A percentile compares a stretch with the other conserved stretches of the same genome.
These are phyloP conservation scores for Colletotrichum brevisporum DNA, from an alignment of 2,329 filamentous ascomycete genomes.

Conservation along the genomic window DNA sequence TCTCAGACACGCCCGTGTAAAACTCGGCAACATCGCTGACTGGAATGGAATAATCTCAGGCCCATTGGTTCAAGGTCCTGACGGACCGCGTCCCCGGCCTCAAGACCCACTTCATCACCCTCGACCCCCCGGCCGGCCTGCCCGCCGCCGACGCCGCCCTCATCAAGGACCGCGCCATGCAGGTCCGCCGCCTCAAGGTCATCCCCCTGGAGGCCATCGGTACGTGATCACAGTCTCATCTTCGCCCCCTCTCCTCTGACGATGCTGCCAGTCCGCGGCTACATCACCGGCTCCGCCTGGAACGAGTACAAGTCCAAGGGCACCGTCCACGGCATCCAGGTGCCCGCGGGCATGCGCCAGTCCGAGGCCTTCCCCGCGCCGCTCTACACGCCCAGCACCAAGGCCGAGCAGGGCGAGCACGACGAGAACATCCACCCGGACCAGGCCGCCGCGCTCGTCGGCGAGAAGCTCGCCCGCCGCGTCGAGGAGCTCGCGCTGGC, in stretches of 20 bases:
- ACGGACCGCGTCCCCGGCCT: slow-evolving; percentile 61
- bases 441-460: slow-evolving; percentile 74
- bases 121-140: slow-evolving; percentile 54
- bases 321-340: slow-evolving; percentile 83
- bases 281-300: slow-evolving; percentile 90
- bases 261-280: slow-evolving; percentile 76
- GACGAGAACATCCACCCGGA: slow-evolving; percentile 88
- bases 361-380: slow-evolving; percentile 78
- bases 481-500: slow-evolving; percentile 76
- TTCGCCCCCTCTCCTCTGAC: background rate
- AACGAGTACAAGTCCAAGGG: slow-evolving; percentile 79
- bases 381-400: slow-evolving; percentile 84
- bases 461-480: slow-evolving; percentile 72
- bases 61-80: slow-evolving; percentile 69
- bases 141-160: slow-evolving; percentile 62
- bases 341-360: slow-evolving; percentile 78
- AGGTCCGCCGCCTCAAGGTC: slow-evolving; percentile 79
- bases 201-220: slow-evolving; percentile 83
- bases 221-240: slow-evolving; percentile 37
- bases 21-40: slow-evolving; percentile 6
- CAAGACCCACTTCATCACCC: slow-evolving; percentile 66
- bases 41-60: slow-evolving; percentile 41
- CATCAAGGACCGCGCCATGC: slow-evolving; percentile 80
- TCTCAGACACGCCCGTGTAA: too few species aligned
- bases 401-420: slow-evolving; percentile 83